These are phyloP conservation scores for Venturia pyrina DNA, from an alignment of 2,329 filamentous ascomycete genomes.

Conservation along the genomic window DNA sequence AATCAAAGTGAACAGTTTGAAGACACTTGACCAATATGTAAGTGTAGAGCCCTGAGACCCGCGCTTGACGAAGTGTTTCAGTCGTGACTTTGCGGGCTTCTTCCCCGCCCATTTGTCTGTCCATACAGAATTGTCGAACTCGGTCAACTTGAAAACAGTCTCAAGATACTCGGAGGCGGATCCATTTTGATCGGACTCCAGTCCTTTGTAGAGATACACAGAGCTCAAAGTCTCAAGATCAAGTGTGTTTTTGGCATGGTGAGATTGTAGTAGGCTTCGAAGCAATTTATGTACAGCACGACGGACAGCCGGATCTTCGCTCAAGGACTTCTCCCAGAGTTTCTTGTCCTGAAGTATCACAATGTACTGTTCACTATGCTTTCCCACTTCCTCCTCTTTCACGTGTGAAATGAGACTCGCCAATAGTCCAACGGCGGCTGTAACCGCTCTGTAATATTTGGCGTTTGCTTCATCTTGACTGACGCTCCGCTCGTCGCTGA, in stretches of 20 bases:
- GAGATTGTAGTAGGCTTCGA: constrained; percentile 32
- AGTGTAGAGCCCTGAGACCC: constrained; percentile 71
- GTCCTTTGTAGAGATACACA: constrained; percentile 62
- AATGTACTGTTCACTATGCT: constrained; percentile 53
- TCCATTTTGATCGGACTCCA: constrained; percentile 61
- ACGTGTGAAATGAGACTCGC: constrained; percentile 41
- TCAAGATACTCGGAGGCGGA: constrained; percentile 64
- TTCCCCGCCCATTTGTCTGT: constrained; percentile 51
- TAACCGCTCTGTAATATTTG: constrained; percentile 74
- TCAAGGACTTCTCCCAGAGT: constrained; percentile 49
- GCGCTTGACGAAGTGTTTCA: constrained; percentile 66
- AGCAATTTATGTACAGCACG: constrained; percentile 48
- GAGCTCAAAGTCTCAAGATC: constrained; percentile 48
- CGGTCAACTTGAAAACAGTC: constrained; percentile 57
- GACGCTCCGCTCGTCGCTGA: constrained; percentile 83
- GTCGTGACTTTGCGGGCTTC: constrained; percentile 43
- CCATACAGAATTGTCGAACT: constrained; percentile 61
- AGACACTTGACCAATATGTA: constrained; percentile 63
- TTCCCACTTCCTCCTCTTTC: constrained; percentile 43
- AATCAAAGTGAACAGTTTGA: constrained; percentile 48
- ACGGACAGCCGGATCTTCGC: constrained; percentile 48
- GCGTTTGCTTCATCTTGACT: constrained; percentile 74
- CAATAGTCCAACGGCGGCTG: constrained; percentile 46
- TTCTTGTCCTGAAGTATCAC: constrained; percentile 53
- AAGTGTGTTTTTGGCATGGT: constrained; percentile 23